Base-by-base conservation (phyloP, 2,329 filamentous ascomycete species). In the Fusarium sp. region DNA sequence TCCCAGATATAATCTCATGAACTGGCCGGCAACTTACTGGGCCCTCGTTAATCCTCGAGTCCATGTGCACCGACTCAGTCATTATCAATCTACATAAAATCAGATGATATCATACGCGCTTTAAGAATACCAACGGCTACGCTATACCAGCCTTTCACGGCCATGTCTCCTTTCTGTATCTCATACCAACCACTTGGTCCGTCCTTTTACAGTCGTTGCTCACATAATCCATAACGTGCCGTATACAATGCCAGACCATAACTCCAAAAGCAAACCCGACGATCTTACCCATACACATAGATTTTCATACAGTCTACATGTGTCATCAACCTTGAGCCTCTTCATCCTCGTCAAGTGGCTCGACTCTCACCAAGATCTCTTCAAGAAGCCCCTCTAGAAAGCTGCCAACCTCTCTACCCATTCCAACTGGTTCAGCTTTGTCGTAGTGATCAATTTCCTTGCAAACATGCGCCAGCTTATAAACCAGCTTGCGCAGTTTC, bases 351-450 rank as follows among this genome's bases (percentile, higher is more conserved):
- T 95, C 91, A 60, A 93, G 82, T 5, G 93, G 91, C 79, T 98
- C 94, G 12, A 98, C 92, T 53, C 95, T 81, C 32, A 97, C 93
- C 22, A 99, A 80, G 24, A 99, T 90, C 80, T 99, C 95, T 75
- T 99, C 95, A 31, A 99, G 79, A 62, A 98, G 86, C 0, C 93
- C 94, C 75, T 99, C 95, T 7, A 98, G 78, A 68, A 98, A 96
- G 1, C 91, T 92, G 40, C 88, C 88, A 2, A 97, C 93, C 25
- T 94, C 93, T 40, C 92, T 89, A 0, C 93, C 94, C 94, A 98
- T 97, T 1, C 93, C 92, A 10, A 98, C 92, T 6, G 93, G 92
- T 68, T 92, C 91, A 39, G 88, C 86, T 74, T 90, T 90, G 76
- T 99, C 95, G 77, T 89, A 91, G 63, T 90, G 85, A 75, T 99